Evolutionary conservation across 2,329 filamentous ascomycete genomes (phyloP).

Genomic region (Fusarium humuli): DNA sequence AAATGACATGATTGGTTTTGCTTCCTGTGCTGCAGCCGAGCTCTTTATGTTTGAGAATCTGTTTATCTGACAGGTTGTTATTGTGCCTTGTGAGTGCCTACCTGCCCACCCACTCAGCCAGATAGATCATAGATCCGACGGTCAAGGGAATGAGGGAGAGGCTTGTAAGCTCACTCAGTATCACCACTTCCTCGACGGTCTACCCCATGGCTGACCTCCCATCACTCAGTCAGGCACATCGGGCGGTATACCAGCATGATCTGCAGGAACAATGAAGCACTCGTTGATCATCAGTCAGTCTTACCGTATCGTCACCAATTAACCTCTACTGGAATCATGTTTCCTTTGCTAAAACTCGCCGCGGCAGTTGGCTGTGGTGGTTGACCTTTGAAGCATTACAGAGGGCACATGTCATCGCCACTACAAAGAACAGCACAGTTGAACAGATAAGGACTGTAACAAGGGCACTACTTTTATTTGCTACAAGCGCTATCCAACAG

Average conservation of each 20-base stretch:
- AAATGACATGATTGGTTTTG: no score
- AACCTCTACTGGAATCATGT: background rate
- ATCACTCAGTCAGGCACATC: background rate
- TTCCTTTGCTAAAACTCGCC: background rate
- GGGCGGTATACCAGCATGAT: background rate
- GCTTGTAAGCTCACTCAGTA: background rate
- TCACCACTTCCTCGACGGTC: background rate
- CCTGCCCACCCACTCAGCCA: background rate
- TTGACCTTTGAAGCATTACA: background rate
- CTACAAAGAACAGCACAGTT: background rate
- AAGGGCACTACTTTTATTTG: constrained; percentile 48
- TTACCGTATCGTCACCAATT: background rate
- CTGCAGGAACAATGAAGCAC: background rate
- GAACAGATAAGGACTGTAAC: constrained; percentile 24
- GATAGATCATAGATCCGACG: background rate
- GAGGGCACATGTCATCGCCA: background rate
- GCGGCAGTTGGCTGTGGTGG: background rate
- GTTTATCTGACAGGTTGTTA: background rate
- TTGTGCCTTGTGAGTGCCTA: background rate
- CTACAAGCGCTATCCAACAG: constrained; percentile 46
- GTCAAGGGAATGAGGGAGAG: background rate
- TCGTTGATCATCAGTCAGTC: background rate
- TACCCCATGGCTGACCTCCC: background rate
- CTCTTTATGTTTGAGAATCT: no score
- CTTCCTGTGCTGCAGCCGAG: no score